Evolutionary conservation across 805 yeast species (phyloP).

Genomic region (Scheffersomyces ergatensis): DNA sequence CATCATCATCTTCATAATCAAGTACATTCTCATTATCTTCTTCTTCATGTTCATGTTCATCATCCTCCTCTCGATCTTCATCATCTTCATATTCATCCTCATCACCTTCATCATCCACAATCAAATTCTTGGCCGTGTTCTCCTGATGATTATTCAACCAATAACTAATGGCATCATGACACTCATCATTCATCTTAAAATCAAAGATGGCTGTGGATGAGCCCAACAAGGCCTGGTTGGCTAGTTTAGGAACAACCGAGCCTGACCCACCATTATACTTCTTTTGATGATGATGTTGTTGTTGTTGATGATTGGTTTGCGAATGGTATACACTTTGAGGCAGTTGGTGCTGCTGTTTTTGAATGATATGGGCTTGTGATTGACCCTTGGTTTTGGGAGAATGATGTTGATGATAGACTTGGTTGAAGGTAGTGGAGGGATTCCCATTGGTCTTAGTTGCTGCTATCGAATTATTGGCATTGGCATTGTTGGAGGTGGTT

Average conservation of each 20-base stretch:
- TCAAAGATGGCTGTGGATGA: slow-evolving; percentile 11
- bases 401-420: not conserved
- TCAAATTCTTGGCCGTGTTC: not conserved
- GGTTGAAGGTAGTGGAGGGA: too few relatives aligned
- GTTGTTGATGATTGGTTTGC: too few relatives aligned
- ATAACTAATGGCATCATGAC: slow-evolving; percentile 35
- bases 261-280: slow-evolving; percentile 1
- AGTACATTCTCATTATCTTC: too few relatives aligned
- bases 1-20: not conserved
- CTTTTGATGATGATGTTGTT: too few relatives aligned
- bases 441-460: too few relatives aligned
- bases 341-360: too few relatives aligned
- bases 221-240: too few relatives aligned
- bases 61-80: not conserved
- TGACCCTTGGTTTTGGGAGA: not conserved
- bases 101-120: slow-evolving; percentile 1
- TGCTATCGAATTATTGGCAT: too few relatives aligned
- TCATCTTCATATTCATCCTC: not conserved
- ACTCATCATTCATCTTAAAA: slow-evolving; percentile 37
- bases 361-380: not conserved
- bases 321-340: too few relatives aligned
- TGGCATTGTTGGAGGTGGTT: not conserved
- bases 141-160: slow-evolving; percentile 24
- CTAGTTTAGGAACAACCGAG: too few relatives aligned
- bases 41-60: not conserved